These are phyloP conservation scores for Rhodotorula paludigena DNA, from an alignment of 768 basidiomycete species.

Conservation along the genomic window DNA sequence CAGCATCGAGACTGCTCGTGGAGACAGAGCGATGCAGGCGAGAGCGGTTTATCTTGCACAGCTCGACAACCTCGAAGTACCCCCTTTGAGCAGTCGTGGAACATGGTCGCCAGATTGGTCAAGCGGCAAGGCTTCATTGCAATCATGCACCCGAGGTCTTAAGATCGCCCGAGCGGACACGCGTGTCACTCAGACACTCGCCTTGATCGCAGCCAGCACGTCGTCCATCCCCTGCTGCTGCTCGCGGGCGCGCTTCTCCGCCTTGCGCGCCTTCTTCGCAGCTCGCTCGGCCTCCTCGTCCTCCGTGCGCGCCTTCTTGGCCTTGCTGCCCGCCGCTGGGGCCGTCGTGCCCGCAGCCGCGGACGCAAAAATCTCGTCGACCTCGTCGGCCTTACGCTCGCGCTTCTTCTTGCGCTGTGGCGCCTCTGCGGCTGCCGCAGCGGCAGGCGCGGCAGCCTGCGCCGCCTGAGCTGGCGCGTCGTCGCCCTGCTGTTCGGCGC, in stretches of 20 bases:
- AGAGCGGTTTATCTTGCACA: no score
- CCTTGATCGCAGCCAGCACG: conserved; percentile 31
- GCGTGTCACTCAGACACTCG: conserved; percentile 25
- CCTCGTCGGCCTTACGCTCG: conserved; percentile 32
- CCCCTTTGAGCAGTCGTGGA: no score
- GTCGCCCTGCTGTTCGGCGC: conserved; percentile 2
- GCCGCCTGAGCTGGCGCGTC: not conserved
- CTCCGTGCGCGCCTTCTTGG: conserved; percentile 2
- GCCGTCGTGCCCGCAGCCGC: not conserved
- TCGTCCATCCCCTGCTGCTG: conserved; percentile 23
- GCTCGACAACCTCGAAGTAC: no score
- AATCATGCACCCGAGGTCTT: no score
- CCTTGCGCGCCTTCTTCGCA: conserved; percentile 1
- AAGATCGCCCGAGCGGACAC: no score
- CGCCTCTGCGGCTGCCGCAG: not conserved
- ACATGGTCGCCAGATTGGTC: no score
- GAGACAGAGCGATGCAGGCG: no score
- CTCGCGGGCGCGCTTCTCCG: not conserved
- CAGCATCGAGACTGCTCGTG: no score
- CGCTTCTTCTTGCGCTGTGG: conserved; percentile 25
- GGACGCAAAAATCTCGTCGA: conserved; percentile 32
- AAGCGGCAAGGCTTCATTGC: no score
- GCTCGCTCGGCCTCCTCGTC: not conserved
- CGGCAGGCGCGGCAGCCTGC: not conserved
- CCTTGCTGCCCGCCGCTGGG: not conserved